These are phyloP conservation scores for Geranium brycei DNA, from an alignment of 345 rosid species.

Conservation along the genomic window DNA sequence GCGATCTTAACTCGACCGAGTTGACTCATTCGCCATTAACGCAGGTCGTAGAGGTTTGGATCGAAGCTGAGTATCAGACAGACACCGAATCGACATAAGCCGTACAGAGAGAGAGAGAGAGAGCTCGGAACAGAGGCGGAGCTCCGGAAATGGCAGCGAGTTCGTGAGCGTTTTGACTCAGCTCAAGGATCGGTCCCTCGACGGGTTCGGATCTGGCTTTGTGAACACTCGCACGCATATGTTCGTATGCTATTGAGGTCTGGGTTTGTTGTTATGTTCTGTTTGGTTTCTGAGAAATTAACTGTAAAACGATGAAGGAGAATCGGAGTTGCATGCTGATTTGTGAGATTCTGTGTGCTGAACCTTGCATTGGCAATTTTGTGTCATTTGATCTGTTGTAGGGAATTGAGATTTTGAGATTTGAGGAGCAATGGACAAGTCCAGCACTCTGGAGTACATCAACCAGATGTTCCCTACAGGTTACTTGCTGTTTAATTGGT, in stretches of 20 bases:
- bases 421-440: slow-evolving; percentile 58
- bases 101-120: neutral
- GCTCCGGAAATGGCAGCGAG: neutral
- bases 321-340: neutral
- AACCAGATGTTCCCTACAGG: slow-evolving; percentile 99
- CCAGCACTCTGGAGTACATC: slow-evolving; percentile 87
- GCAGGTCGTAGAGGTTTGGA: too few species aligned
- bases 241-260: too few species aligned
- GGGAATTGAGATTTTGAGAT: neutral
- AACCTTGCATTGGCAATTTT: too few species aligned
- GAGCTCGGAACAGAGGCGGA: neutral
- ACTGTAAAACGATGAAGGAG: neutral
- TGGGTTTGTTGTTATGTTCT: too few species aligned
- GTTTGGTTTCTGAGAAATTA: too few species aligned
- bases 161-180: neutral
- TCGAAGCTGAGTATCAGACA: neutral
- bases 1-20: neutral
- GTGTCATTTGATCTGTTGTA: neutral
- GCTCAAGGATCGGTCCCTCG: neutral
- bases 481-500: slow-evolving; percentile 3
- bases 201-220: neutral
- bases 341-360: too few species aligned
- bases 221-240: too few species aligned
- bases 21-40: neutral
- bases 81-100: neutral